Conservation (phyloP, 805 yeast genomes). For the Candida chauliodis region DNA sequence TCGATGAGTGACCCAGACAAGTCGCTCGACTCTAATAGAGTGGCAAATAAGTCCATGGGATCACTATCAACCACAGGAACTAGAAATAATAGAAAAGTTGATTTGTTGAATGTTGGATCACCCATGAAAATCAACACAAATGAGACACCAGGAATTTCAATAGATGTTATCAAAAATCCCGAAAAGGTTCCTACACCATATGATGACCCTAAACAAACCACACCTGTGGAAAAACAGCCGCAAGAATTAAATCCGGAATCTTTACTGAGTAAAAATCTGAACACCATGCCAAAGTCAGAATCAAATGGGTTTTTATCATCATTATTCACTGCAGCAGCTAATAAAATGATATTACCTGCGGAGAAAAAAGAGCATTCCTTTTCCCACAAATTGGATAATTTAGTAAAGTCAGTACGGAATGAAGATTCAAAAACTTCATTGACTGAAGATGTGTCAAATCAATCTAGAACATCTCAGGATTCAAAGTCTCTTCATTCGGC, state of each 20-base stretch:
- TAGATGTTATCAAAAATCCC: conserved; percentile 2
- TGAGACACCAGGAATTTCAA: conserved; percentile 3
- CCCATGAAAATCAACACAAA: not conserved
- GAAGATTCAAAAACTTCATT: conserved; percentile 7
- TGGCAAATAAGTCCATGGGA: not conserved
- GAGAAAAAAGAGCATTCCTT: conserved; percentile 15
- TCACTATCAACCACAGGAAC: not conserved
- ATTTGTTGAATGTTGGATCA: not conserved
- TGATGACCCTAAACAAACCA: not conserved
- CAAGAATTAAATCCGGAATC: conserved; percentile 1
- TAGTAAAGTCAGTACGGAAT: conserved; percentile 18
- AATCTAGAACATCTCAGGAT: not conserved
- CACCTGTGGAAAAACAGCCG: not conserved
- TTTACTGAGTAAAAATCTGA: not conserved
- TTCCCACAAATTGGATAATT: conserved; percentile 22
- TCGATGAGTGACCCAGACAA: not conserved
- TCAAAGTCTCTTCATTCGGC: conserved; percentile 7
- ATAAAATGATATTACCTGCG: conserved; percentile 7
- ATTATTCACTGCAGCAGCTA: conserved; percentile 39
- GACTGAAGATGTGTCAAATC: not conserved
- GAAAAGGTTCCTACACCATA: not conserved
- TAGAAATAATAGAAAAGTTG: not conserved
- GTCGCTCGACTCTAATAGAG: not conserved
- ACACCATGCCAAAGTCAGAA: conserved; percentile 8
- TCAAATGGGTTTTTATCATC: conserved; percentile 40